A percentile compares a stretch with the other conserved stretches of the same genome.
These are phyloP conservation scores for Nyctanthes arbortristis DNA, from an alignment of 257 asterid species.

Conservation along the genomic window DNA sequence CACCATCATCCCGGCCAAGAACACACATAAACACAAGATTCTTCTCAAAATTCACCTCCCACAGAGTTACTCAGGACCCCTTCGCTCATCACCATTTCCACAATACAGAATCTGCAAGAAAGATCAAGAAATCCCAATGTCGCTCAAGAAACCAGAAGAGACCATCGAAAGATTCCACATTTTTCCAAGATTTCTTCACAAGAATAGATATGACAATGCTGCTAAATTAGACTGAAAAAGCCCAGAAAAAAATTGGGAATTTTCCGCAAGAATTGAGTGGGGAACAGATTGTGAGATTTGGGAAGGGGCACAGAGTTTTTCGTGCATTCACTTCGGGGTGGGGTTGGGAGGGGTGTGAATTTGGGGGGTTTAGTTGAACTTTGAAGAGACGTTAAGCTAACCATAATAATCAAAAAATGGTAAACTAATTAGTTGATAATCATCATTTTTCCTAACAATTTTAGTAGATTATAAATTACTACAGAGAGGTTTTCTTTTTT, in stretches of 20 bases:
- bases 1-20: conserved; percentile 64
- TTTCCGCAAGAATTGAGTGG: conserved; percentile 40
- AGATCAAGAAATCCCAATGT: conserved; percentile 57
- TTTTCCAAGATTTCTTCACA: conserved; percentile 27
- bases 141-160: conserved; percentile 43
- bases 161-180: conserved; percentile 43
- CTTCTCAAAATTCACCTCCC: conserved; percentile 40
- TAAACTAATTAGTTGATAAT: conserved; percentile 30
- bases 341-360: conserved; percentile 18
- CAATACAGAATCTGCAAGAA: conserved; percentile 48
- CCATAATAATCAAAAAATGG: conserved; percentile 30
- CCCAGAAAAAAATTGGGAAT: conserved; percentile 22
- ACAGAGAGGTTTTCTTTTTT: too few species aligned
- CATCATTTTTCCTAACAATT: conserved; percentile 27
- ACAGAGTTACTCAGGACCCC: conserved; percentile 54
- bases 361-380: conserved; percentile 62
- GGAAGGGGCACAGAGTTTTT: conserved; percentile 41
- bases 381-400: conserved; percentile 56
- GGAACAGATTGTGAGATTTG: conserved; percentile 30
- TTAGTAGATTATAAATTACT: conserved; percentile 1
- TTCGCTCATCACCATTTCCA: conserved; percentile 27
- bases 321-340: conserved; percentile 33
- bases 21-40: conserved; percentile 27
- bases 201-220: conserved; percentile 2
- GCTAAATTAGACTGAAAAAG: conserved; percentile 26